Evolutionary conservation across 805 yeast genomes (phyloP).

Genomic region (Ogataea saltuana): DNA sequence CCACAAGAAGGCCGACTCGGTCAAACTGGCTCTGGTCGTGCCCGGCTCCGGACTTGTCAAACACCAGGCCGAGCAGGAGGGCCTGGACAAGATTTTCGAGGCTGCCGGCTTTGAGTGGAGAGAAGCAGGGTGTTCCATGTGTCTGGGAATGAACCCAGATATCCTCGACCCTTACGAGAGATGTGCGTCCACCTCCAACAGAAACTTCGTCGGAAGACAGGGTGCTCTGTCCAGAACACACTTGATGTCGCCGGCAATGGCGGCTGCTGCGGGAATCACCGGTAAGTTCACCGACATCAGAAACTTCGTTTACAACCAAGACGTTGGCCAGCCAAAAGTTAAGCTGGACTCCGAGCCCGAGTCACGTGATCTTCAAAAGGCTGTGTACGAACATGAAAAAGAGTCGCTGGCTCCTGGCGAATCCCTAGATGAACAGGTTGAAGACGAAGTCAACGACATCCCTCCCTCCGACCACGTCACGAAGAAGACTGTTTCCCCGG

Average conservation of each 20-base stretch:
- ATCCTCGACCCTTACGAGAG: constrained; percentile 92
- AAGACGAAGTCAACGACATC: constrained; percentile 62
- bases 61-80: constrained; percentile 91
- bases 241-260: constrained; percentile 98
- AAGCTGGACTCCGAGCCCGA: constrained; percentile 44
- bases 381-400: constrained; percentile 69
- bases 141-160: constrained; percentile 99
- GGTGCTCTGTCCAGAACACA: constrained; percentile 96
- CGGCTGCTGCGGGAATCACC: constrained; percentile 94
- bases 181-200: constrained; percentile 98
- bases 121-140: constrained; percentile 99
- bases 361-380: constrained; percentile 63
- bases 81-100: constrained; percentile 84
- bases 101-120: constrained; percentile 98
- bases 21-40: constrained; percentile 84
- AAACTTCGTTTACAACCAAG: constrained; percentile 62
- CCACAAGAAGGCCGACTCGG: constrained; percentile 76
- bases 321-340: constrained; percentile 61
- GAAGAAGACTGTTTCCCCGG: constrained; percentile 39
- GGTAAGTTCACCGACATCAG: constrained; percentile 93
- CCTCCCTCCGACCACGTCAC: constrained; percentile 52
- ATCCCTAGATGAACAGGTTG: constrained; percentile 44
- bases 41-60: constrained; percentile 98
- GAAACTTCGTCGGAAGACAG: constrained; percentile 99
- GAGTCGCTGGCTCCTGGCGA: constrained; percentile 58